These are phyloP conservation scores for Cercospora berteroae DNA, from an alignment of 2,329 filamentous ascomycete genomes.

Conservation along the genomic window DNA sequence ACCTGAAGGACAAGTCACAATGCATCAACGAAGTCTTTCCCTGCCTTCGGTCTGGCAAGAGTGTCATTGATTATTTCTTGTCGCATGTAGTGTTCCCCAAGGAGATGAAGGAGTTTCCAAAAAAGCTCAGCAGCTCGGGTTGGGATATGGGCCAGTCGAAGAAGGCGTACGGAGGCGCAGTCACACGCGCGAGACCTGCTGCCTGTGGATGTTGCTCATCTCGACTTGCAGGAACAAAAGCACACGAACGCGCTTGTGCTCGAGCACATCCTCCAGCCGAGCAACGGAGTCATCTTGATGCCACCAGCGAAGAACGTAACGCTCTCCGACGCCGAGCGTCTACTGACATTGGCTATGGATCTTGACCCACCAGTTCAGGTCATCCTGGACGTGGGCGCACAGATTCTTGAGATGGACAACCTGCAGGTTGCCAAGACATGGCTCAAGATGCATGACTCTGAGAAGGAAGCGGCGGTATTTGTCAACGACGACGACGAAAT, in stretches of 20 bases:
- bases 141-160: slow-evolving; percentile 60
- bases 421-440: slow-evolving; percentile 53
- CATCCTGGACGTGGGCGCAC: slow-evolving; percentile 69
- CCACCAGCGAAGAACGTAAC: not conserved
- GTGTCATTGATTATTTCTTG: slow-evolving; percentile 63
- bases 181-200: slow-evolving; percentile 59
- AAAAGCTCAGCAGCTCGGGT: slow-evolving; percentile 63
- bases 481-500: slow-evolving; percentile 58
- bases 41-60: slow-evolving; percentile 53
- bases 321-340: slow-evolving; percentile 24
- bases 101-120: slow-evolving; percentile 63
- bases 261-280: slow-evolving; percentile 54
- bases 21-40: slow-evolving; percentile 36
- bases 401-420: slow-evolving; percentile 65
- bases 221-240: slow-evolving; percentile 55
- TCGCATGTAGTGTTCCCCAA: slow-evolving; percentile 62
- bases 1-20: slow-evolving; percentile 28
- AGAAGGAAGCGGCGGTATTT: slow-evolving; percentile 54
- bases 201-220: slow-evolving; percentile 60
- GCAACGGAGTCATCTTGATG: slow-evolving; percentile 45
- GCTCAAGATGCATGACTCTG: slow-evolving; percentile 41
- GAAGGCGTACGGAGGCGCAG: slow-evolving; percentile 50
- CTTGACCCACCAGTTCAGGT: slow-evolving; percentile 52
- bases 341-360: slow-evolving; percentile 48
- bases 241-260: slow-evolving; percentile 70